These are phyloP conservation scores for Bretschneidera sinensis DNA, from an alignment of 345 rosid genomes.

Conservation along the genomic window DNA sequence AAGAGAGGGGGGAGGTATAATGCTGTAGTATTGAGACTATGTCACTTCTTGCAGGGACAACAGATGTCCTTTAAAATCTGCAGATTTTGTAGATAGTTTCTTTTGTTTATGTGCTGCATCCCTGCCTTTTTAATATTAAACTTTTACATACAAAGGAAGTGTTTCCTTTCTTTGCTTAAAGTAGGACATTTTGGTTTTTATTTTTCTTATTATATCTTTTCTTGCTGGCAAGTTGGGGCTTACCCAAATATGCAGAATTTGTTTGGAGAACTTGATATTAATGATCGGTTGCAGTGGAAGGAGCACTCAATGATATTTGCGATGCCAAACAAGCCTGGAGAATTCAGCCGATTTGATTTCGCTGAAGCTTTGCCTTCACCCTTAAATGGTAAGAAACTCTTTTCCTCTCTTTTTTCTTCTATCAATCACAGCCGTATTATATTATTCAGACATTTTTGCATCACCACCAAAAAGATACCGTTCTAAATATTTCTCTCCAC, in stretches of 20 bases:
- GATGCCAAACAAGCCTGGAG: constrained; percentile 94
- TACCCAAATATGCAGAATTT: constrained; percentile 91
- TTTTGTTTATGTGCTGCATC: too few species aligned
- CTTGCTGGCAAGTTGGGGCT: constrained; percentile 69
- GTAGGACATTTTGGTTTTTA: neutral
- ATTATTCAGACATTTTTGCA: too few species aligned
- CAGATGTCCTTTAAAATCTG: too few species aligned
- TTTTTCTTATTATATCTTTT: constrained; percentile 15
- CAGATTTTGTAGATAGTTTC: too few species aligned
- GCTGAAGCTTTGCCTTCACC: constrained; percentile 85
- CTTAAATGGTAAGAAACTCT: constrained; percentile 58
- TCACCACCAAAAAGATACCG: too few species aligned
- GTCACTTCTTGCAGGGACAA: neutral
- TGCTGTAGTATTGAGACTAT: too few species aligned
- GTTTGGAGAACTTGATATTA: constrained; percentile 89
- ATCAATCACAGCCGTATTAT: too few species aligned
- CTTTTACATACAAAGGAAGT: too few species aligned
- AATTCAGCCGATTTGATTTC: constrained; percentile 94
- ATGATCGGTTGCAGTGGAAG: constrained; percentile 92
- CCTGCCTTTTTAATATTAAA: too few species aligned
- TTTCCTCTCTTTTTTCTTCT: neutral
- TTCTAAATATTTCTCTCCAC: too few species aligned
- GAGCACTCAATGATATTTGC: constrained; percentile 99
- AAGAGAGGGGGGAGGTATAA: too few species aligned
- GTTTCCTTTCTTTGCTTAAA: neutral